These are phyloP conservation scores for Effrenium voratum DNA, from an alignment of 73 alveolate species.

Conservation along the genomic window DNA sequence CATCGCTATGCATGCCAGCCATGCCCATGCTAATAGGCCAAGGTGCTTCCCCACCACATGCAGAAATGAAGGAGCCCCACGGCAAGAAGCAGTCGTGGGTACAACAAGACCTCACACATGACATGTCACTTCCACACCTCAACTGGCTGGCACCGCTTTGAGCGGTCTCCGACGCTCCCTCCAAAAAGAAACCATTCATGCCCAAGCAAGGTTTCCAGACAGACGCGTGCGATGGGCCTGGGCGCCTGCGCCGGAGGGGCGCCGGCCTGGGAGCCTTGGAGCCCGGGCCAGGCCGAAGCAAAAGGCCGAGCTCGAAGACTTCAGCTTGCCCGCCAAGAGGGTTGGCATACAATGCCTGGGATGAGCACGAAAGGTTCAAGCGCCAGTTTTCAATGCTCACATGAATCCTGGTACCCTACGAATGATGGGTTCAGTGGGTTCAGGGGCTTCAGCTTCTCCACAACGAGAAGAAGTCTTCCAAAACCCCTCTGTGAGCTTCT, in stretches of 20 bases:
- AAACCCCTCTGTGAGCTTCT: background rate
- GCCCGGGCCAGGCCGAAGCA: slow-evolving; percentile 41
- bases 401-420: no score
- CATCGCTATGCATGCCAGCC: background rate
- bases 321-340: slow-evolving; percentile 66
- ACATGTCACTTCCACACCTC: background rate
- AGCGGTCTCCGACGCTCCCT: no score
- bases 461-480: no score
- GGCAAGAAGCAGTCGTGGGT: no score
- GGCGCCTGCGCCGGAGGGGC: background rate
- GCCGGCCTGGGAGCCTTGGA: background rate
- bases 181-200: no score
- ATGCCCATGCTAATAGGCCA: no score
- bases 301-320: slow-evolving; percentile 58
- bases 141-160: no score
- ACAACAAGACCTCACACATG: no score
- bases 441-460: background rate
- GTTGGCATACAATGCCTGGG: slow-evolving; percentile 88
- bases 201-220: no score
- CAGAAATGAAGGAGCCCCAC: no score
- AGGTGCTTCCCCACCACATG: no score
- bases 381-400: background rate
- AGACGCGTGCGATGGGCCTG: no score
- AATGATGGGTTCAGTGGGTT: background rate
- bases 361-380: background rate